A percentile compares a stretch with the other conserved stretches of the same genome.
Conservation (phyloP, 2,329 filamentous ascomycete species). For the Epicoccum nigrum region DNA sequence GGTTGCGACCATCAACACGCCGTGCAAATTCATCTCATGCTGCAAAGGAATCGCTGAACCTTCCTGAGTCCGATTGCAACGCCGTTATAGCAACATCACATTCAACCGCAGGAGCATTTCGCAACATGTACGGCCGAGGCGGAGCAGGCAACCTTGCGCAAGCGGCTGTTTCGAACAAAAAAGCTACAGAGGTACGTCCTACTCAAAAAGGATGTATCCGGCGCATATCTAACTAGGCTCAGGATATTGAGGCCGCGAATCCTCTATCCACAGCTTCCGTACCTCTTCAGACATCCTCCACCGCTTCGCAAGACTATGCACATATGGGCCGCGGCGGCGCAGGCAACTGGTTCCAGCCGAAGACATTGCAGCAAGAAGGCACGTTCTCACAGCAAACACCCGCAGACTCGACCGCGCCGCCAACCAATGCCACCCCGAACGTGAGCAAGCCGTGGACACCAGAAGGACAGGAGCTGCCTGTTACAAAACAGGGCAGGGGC, state of each 20-base stretch:
- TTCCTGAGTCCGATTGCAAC: not conserved
- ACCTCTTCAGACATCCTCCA: conserved; percentile 22
- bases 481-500: conserved; percentile 49
- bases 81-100: not conserved
- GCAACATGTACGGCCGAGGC: conserved; percentile 50
- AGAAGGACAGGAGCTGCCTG: conserved; percentile 40
- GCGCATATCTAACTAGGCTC: not conserved
- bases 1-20: conserved; percentile 1
- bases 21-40: not conserved
- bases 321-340: conserved; percentile 54
- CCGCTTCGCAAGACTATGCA: conserved; percentile 48
- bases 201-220: too few relatives aligned
- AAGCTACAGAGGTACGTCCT: conserved; percentile 35
- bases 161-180: conserved; percentile 41
- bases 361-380: conserved; percentile 48
- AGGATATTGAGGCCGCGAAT: conserved; percentile 52
- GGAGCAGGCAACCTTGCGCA: conserved; percentile 54
- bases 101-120: not conserved
- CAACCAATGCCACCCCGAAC: conserved; percentile 33
- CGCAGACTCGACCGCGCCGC: conserved; percentile 37
- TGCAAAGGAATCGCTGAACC: too few relatives aligned
- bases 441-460: conserved; percentile 46
- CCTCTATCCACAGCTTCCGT: conserved; percentile 20
- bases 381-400: conserved; percentile 39
- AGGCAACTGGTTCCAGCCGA: conserved; percentile 55